Evolutionary conservation across 371 early-diverging fungal genomes (phyloP), one percentile per base, ranked within the genome.

Genomic region (Rhizopus delemar): DNA sequence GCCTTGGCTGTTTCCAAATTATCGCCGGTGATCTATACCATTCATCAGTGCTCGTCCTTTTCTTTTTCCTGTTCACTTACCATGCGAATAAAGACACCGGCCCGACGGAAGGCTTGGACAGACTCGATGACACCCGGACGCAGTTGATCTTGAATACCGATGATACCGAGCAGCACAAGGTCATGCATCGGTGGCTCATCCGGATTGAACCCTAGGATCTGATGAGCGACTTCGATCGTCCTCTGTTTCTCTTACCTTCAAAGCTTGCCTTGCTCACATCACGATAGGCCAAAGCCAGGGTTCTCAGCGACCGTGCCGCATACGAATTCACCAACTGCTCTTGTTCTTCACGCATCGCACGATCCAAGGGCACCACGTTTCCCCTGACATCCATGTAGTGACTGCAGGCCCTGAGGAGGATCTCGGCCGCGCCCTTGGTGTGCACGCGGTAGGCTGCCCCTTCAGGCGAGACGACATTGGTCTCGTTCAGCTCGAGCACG

Each of bases 21-120:
- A 75, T 96, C 97, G 46, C 97, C 97, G 4, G 97, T 96, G 56
- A 95, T 93, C 36, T 36, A 36, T 8, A 1, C 6, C 6, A 1
- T 0, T 22, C 22, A 22, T 22, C 22, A 22, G 22, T 22, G n/a
- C n/a, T n/a, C n/a, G n/a, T n/a, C n/a, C n/a, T n/a, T n/a, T n/a
- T n/a, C n/a, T n/a, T n/a, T n/a, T n/a, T n/a, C n/a, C n/a, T n/a
- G 36, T 36, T 36, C 11, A 36, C 11, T 36, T 36, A 36, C 36
- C 94, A 96, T 94, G 15, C 91, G 85, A 45, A 94, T 90, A 59
- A 80, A 76, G 36, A 96, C 89, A 50, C 95, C 95, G 31, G 96
- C 95, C 45, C 78, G 79, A 58, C 83, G 86, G 67, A 92, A 93
- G 46, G 72, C 73, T 28, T 73, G 79, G 6, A 94, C 91, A 15